These are phyloP conservation scores for Ogataea zsoltii DNA, from an alignment of 805 yeast species.

Conservation along the genomic window DNA sequence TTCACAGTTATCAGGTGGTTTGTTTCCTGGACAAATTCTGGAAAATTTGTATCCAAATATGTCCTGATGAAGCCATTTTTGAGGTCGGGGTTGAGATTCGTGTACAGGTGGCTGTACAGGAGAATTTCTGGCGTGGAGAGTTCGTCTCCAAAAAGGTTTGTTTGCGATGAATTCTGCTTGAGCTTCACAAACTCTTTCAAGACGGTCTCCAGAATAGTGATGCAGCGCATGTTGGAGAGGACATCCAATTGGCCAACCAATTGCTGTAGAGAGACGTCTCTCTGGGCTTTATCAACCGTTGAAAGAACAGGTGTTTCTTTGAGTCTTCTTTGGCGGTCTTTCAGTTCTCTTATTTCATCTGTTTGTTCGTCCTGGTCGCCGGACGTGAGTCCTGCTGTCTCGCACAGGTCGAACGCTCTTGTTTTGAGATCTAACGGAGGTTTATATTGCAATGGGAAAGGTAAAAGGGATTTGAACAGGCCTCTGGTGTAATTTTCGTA, in stretches of 20 bases:
- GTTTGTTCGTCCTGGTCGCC: conserved; percentile 30
- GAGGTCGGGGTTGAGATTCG: conserved; percentile 30
- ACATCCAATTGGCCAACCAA: conserved; percentile 29
- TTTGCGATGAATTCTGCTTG: conserved; percentile 2
- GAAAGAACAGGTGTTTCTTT: conserved; percentile 31
- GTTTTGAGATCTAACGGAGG: conserved; percentile 53
- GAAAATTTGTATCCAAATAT: conserved; percentile 36
- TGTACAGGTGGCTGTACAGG: conserved; percentile 39
- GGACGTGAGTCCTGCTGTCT: conserved; percentile 33
- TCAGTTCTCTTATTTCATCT: conserved; percentile 26
- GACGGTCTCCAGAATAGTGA: conserved; percentile 23
- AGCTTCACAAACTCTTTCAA: conserved; percentile 10
- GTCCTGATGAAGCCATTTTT: conserved; percentile 43
- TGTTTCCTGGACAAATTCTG: conserved; percentile 27
- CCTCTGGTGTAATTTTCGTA: conserved; percentile 62
- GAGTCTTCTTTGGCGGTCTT: conserved; percentile 26
- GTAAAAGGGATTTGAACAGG: conserved; percentile 50
- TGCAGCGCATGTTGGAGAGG: conserved; percentile 33
- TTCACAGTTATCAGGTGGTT: not conserved
- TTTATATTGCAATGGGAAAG: conserved; percentile 76
- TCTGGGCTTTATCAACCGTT: conserved; percentile 28
- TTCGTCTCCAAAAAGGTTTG: conserved; percentile 21
- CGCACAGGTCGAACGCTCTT: conserved; percentile 34
- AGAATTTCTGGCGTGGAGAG: conserved; percentile 37
- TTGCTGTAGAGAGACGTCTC: conserved; percentile 24